phyloP scores from a whole-genome alignment of 139 green algal genomes.

The Ettlia oleoabundans region DNA sequence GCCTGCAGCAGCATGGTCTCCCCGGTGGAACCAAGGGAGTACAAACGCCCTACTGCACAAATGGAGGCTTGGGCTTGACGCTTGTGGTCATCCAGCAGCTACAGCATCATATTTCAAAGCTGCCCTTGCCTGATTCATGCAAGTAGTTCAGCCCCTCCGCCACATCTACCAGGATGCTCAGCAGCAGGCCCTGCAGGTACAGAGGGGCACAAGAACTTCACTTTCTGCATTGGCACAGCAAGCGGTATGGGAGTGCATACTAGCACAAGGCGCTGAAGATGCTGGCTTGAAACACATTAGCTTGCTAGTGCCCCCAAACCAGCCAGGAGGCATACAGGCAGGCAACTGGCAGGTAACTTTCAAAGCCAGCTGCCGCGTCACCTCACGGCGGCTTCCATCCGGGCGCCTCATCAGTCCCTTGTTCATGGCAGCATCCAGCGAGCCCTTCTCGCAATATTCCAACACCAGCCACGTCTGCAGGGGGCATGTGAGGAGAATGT shows the following conservation, averaged over 20 bases:
- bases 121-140: background rate
- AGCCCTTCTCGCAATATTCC: slow-evolving; percentile 19
- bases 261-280: too few relatives aligned
- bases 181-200: background rate
- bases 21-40: background rate
- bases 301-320: too few relatives aligned
- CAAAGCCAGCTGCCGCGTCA: background rate
- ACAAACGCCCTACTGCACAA: too few relatives aligned
- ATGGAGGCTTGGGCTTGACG: too few relatives aligned
- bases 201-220: too few relatives aligned
- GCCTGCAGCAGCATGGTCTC: background rate
- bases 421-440: slow-evolving; percentile 20
- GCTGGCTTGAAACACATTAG: too few relatives aligned
- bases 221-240: too few relatives aligned
- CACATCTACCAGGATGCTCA: slow-evolving; percentile 20
- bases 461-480: slow-evolving; percentile 30
- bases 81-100: background rate
- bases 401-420: background rate
- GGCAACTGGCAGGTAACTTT: background rate
- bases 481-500: too few relatives aligned
- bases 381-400: background rate
- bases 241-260: too few relatives aligned
- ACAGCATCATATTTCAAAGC: background rate
- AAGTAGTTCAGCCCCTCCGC: slow-evolving; percentile 18
- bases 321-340: background rate